These are phyloP conservation scores for Hericium rajendrae DNA, from an alignment of 768 basidiomycete genomes.

Conservation along the genomic window DNA sequence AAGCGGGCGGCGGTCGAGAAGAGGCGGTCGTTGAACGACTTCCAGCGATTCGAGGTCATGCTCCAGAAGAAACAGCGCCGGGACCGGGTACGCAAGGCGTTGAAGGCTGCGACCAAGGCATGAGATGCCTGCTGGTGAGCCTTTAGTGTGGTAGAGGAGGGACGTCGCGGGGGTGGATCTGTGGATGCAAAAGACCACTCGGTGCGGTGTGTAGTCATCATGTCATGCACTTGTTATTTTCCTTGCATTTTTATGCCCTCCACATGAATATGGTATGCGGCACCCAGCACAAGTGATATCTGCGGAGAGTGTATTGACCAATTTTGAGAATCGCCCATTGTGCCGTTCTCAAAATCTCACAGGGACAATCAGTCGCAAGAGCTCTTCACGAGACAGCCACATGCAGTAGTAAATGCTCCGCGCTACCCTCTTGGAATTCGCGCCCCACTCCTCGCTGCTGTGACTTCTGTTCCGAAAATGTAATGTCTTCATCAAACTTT, in stretches of 20 bases:
- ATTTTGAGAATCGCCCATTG: too few relatives aligned
- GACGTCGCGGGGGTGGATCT: constrained; percentile 1
- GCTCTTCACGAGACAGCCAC: too few relatives aligned
- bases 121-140: constrained; percentile 13
- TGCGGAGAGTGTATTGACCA: neutral
- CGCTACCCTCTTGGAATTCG: too few relatives aligned
- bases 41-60: constrained; percentile 84
- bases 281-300: neutral
- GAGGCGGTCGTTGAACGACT: constrained; percentile 77
- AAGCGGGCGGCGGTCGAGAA: constrained; percentile 67
- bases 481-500: too few relatives aligned
- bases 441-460: too few relatives aligned
- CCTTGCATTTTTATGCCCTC: neutral
- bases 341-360: too few relatives aligned
- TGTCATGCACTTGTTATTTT: constrained; percentile 6
- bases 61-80: constrained; percentile 82
- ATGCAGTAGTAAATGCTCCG: too few relatives aligned
- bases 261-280: constrained; percentile 5
- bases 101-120: constrained; percentile 48
- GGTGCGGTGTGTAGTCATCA: constrained; percentile 1
- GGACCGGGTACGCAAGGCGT: constrained; percentile 63
- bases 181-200: neutral
- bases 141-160: neutral
- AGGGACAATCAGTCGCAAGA: too few relatives aligned
- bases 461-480: too few relatives aligned